Base-by-base conservation (phyloP, 2,329 filamentous ascomycete species). In the Plenodomus tracheiphilus region DNA sequence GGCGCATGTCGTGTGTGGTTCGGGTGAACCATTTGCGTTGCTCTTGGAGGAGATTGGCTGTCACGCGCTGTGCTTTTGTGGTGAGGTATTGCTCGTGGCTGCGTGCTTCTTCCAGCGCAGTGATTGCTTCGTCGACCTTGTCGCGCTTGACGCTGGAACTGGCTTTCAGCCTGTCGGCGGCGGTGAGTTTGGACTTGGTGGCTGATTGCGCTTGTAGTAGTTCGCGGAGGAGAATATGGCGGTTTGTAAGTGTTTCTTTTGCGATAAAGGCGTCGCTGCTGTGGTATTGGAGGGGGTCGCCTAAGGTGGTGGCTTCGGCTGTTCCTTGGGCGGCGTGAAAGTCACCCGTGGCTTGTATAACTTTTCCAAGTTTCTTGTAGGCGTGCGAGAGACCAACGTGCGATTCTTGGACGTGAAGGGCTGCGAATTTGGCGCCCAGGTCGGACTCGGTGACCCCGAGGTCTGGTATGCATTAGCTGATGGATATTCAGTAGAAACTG, bases 121-220 rank as follows among this genome's bases (percentile, higher is more conserved):
- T 82, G 65, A 99, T 95, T n/a, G 94, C 94, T 74, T 99, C 94
- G 70, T 99, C 94, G 21, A 97, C 94, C 76, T 97, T 99, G 69
- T 99, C 94, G 30, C 88, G 83, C 54, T 91, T 88, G 30, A 99
- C 92, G 49, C 86, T 94, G 15, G 89, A 88, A 71, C 86, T 91
- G 16, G 87, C 85, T 69, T 95, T 96, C 52, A 99, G 81, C 38
- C 94, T 85, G 71, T 97, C 92, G 1, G 92, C 91, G 1, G 92
- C 90, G 55, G 86, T 85, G 34, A 94, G 83, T 72, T 91, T 94
- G 73, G 85, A 89, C 54, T 89, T 85, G 1, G 92, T 91, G 18
- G 80, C 80, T 69, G 96, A 89, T 70, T 97, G 92, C 1, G 94
- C 92, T 73, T 97, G 91, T 20, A 96, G 77, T 51, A 97, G 85